A percentile compares a stretch with the other conserved stretches of the same genome.
Evolutionary conservation across 208 protist species (phyloP).

Genomic region (Vickermania spadyakhi): DNA sequence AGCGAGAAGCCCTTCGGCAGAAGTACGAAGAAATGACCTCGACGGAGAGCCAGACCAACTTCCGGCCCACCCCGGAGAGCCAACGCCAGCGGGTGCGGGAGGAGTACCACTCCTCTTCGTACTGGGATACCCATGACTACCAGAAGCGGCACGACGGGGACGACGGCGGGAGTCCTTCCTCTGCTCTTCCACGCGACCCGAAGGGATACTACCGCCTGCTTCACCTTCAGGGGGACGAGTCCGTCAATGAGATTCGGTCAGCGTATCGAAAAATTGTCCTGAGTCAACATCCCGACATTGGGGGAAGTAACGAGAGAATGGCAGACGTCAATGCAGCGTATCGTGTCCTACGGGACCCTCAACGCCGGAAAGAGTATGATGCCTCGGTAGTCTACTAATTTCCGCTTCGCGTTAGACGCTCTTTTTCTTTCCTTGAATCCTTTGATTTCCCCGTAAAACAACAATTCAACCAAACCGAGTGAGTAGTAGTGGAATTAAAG

Average conservation of each 20-base stretch:
- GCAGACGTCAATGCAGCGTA: conserved; percentile 91
- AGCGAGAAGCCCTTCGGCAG: conserved; percentile 27
- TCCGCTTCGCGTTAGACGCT: conserved; percentile 1
- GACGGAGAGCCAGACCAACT: conserved; percentile 11
- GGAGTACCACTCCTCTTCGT: conserved; percentile 69
- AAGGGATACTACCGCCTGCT: conserved; percentile 72
- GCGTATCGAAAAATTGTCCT: conserved; percentile 74
- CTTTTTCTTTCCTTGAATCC: conserved; percentile 10
- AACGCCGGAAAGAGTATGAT: conserved; percentile 64
- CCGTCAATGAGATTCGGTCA: conserved; percentile 84
- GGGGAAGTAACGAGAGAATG: conserved; percentile 63
- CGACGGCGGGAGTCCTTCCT: neutral
- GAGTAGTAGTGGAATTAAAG: too few relatives aligned
- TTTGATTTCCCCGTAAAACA: too few relatives aligned
- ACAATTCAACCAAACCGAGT: too few relatives aligned
- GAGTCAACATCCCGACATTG: conserved; percentile 75
- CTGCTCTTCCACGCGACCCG: conserved; percentile 18
- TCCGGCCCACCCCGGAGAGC: conserved; percentile 40
- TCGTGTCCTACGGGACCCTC: conserved; percentile 93
- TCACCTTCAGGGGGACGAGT: conserved; percentile 53
- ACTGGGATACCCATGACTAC: conserved; percentile 75
- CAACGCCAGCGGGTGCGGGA: conserved; percentile 45
- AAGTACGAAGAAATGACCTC: conserved; percentile 11
- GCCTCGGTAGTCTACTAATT: too few relatives aligned
- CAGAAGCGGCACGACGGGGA: conserved; percentile 13